Base-by-base conservation (phyloP, 164 flowering plant species). In the Berberis vulgaris region DNA sequence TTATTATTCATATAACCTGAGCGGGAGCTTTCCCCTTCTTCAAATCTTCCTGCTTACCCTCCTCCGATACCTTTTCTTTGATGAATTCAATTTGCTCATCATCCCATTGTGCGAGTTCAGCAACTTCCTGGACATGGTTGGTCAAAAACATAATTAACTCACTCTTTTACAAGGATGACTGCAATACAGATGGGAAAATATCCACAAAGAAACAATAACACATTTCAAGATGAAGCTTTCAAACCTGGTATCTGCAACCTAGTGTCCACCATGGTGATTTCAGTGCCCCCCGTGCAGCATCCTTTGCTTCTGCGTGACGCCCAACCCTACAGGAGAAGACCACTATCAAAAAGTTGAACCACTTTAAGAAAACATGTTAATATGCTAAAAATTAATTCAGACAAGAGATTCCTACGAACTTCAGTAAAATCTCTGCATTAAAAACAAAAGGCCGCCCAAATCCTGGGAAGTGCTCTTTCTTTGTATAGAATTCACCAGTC, bases 261-360 rank as follows among this genome's bases (percentile, higher is more conserved):
- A 93, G 68, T 54, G 98, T 93, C 98, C 97, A 93, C 96, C 98
- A 90, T 62, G 97, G 92, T 41, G 92, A 86, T 80, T 90, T 90
- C 66, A 93, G 63, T 45, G 96, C 94, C 9, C 78, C 94, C 77
- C 96, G 79, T 39, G 98, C 98, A 72, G 96, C 88, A 81, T 93
- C 92, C 75, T 86, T 87, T 44, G 98, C 89, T 82, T 93, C 98
- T 59, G 63, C 5, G 2, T 57, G 72, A 63, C 91, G 92, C 39
- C 98, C 96, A 73, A 88, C 89, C 77, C 98, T 93, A 59, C n/a
- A 64, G 61, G 45, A n/a, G 49, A 49, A 40, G 45, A 63, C 39
- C 26, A 26, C 26, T 26, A 26, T 26, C 26, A 47, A 10, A 43
- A 45, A 58, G 45, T n/a, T 65, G 43, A 57, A 54, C 43, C 10